These are phyloP conservation scores for Fusarium miscanthi DNA, from an alignment of 2,329 filamentous ascomycete species.

Conservation along the genomic window DNA sequence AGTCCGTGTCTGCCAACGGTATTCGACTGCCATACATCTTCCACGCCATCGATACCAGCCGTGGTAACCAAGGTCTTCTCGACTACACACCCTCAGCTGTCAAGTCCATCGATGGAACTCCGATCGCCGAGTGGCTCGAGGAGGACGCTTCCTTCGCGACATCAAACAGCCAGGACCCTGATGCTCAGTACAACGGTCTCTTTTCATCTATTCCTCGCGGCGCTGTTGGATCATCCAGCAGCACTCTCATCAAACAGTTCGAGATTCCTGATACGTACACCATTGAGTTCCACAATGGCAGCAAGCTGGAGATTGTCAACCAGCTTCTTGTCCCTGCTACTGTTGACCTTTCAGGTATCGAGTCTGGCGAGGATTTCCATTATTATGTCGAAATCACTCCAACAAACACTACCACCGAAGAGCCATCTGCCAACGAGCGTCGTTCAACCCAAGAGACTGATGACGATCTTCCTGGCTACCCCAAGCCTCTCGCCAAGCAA, in stretches of 20 bases:
- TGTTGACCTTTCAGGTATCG: conserved; percentile 33
- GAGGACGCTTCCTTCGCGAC: conserved; percentile 32
- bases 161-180: conserved; percentile 37
- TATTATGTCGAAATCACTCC: conserved; percentile 31
- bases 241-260: conserved; percentile 22
- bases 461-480: conserved; percentile 16
- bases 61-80: conserved; percentile 28
- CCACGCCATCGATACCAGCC: conserved; percentile 24
- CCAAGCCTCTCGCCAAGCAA: conserved; percentile 33
- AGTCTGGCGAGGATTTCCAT: conserved; percentile 40
- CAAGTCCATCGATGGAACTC: conserved; percentile 36
- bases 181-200: conserved; percentile 41
- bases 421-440: conserved; percentile 12
- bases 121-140: conserved; percentile 39
- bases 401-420: conserved; percentile 9
- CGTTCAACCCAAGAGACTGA: not conserved
- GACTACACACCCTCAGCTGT: conserved; percentile 39
- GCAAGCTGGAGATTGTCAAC: conserved; percentile 19
- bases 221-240: conserved; percentile 15
- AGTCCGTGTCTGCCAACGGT: conserved; percentile 35
- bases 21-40: conserved; percentile 32
- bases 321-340: conserved; percentile 22
- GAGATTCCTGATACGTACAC: conserved; percentile 42
- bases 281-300: conserved; percentile 40
- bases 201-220: conserved; percentile 30